Percentiles rank a stretch among this genome's conserved stretches.
phyloP scores from a whole-genome alignment of 176 grass and related monocot genomes.

The Paspalum vaginatum region DNA sequence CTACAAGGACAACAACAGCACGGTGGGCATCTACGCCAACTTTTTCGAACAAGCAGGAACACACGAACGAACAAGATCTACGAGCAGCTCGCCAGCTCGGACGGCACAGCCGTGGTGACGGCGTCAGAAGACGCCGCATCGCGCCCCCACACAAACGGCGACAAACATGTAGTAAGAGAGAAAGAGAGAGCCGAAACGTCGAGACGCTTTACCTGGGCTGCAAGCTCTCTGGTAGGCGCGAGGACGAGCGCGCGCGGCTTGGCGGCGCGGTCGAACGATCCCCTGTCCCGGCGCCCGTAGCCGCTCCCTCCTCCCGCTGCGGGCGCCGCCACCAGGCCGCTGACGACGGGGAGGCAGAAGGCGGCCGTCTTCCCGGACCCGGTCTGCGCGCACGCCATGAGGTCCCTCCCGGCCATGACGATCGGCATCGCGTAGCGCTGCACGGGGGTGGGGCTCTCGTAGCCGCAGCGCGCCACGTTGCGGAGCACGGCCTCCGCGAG shows the following conservation, averaged over 20 bases:
- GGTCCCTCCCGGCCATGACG: constrained; percentile 53
- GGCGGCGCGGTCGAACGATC: neutral
- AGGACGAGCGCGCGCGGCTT: constrained; percentile 68
- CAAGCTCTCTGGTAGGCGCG: constrained; percentile 77
- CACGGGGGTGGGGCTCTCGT: constrained; percentile 65
- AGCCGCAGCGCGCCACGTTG: constrained; percentile 62
- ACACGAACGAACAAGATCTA: neutral
- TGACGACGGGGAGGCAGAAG: constrained; percentile 79
- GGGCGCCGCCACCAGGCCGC: neutral
- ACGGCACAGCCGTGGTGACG: neutral
- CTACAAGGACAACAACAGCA: neutral
- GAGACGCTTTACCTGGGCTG: constrained; percentile 56
- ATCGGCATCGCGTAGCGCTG: constrained; percentile 88
- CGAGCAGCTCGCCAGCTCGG: neutral
- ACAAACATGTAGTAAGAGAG: neutral
- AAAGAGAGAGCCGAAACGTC: neutral
- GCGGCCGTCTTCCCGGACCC: constrained; percentile 91
- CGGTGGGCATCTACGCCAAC: neutral
- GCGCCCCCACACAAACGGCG: neutral
- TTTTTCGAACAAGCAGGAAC: neutral
- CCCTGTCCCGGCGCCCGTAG: constrained; percentile 4
- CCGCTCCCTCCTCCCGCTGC: neutral
- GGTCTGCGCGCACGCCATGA: constrained; percentile 89
- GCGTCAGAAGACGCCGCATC: neutral
- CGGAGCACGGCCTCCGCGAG: constrained; percentile 59